Evolutionary conservation across 2,329 filamentous ascomycete genomes (phyloP).

Genomic region (Alternaria viburni): DNA sequence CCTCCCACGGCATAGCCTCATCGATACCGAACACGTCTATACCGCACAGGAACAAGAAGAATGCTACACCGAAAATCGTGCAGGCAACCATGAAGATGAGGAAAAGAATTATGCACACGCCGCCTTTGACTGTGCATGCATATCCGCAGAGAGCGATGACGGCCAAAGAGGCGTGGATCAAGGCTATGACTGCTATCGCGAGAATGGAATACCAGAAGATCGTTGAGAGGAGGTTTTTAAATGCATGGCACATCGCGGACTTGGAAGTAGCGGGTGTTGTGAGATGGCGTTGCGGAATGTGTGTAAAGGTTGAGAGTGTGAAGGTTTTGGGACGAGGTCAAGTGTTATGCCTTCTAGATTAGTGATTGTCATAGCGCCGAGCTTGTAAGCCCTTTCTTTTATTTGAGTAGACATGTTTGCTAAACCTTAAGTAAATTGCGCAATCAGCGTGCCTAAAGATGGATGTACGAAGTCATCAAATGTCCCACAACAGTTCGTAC

Average conservation of each 20-base stretch:
- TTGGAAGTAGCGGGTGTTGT: neutral
- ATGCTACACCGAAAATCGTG: fast-evolving
- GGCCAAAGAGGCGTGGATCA: fast-evolving
- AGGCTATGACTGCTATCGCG: neutral
- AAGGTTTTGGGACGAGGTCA: neutral
- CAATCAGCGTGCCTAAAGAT: neutral
- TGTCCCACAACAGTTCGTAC: too few relatives aligned
- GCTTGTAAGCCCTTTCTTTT: neutral
- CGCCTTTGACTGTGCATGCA: neutral
- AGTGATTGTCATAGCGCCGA: neutral
- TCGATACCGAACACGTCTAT: neutral
- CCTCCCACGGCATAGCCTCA: neutral
- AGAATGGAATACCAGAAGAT: neutral
- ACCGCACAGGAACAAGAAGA: neutral
- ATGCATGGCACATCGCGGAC: neutral
- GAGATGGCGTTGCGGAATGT: fast-evolving
- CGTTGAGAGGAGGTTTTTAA: fast-evolving
- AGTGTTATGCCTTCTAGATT: too few relatives aligned
- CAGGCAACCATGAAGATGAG: neutral
- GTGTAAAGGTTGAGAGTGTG: neutral
- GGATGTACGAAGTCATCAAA: too few relatives aligned
- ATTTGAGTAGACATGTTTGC: neutral
- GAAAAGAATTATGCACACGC: neutral
- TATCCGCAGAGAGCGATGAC: neutral
- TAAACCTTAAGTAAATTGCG: neutral